phyloP scores from a whole-genome alignment of 2,329 filamentous ascomycete species.

The Penicillium decumbens region DNA sequence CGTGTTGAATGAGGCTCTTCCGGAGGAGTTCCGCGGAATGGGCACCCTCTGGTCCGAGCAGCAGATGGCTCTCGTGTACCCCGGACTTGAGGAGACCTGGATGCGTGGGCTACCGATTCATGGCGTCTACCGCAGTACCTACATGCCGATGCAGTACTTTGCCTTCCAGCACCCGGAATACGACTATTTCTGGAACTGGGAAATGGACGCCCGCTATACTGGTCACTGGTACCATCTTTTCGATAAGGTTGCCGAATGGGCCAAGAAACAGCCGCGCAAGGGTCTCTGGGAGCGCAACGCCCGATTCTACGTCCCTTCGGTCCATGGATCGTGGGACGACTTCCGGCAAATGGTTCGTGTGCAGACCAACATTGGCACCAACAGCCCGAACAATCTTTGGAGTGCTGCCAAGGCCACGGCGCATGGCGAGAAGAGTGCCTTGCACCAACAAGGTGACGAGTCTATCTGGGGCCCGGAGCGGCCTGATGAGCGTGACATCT shows the following conservation, averaged over 20 bases:
- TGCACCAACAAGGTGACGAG: conserved; percentile 48
- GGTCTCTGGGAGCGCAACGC: conserved; percentile 76
- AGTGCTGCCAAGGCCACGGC: conserved; percentile 40
- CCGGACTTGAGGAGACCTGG: conserved; percentile 76
- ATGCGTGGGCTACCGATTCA: conserved; percentile 71
- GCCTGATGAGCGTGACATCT: conserved; percentile 64
- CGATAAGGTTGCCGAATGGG: conserved; percentile 64
- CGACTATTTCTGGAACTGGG: conserved; percentile 83
- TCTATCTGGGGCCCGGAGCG: conserved; percentile 81
- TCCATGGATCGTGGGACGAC: conserved; percentile 74
- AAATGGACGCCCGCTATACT: conserved; percentile 73
- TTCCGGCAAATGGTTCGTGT: conserved; percentile 73
- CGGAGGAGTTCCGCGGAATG: conserved; percentile 81
- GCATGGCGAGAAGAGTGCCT: conserved; percentile 23
- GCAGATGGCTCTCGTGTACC: conserved; percentile 87
- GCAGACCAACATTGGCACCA: conserved; percentile 66
- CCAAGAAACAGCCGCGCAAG: conserved; percentile 68
- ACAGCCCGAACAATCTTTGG: conserved; percentile 65
- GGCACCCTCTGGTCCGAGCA: conserved; percentile 90
- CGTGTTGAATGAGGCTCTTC: conserved; percentile 65
- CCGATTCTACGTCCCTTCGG: conserved; percentile 70
- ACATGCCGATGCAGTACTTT: conserved; percentile 94
- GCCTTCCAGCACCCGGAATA: conserved; percentile 75
- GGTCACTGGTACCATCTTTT: conserved; percentile 80
- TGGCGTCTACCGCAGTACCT: conserved; percentile 85